These are phyloP conservation scores for Ensete ventricosum DNA, from an alignment of 176 grass and related monocot genomes.

Conservation along the genomic window DNA sequence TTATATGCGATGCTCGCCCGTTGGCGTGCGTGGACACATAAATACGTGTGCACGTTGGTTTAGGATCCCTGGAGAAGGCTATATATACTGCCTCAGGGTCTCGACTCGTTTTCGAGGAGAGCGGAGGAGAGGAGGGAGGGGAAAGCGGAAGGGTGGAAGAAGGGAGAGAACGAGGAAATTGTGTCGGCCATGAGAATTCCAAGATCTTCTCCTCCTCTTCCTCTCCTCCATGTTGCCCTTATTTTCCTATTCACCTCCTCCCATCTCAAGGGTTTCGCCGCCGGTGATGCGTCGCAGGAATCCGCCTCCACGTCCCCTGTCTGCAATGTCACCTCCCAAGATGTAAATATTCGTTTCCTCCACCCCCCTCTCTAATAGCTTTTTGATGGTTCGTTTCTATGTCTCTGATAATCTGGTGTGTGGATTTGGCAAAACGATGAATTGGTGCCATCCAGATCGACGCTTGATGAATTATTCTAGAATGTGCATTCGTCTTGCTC, in stretches of 20 bases:
- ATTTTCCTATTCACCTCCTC: not conserved
- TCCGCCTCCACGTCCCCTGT: constrained; percentile 48
- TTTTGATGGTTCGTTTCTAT: not conserved
- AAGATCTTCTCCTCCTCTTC: constrained; percentile 15
- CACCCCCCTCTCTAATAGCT: not conserved
- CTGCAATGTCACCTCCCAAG: constrained; percentile 51
- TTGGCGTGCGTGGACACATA: too few species aligned
- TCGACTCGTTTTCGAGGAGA: too few species aligned
- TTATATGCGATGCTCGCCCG: too few species aligned
- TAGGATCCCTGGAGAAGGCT: too few species aligned
- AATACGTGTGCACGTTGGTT: too few species aligned
- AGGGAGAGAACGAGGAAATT: not conserved
- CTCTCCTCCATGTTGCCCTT: constrained; percentile 25
- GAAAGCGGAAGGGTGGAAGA: not conserved
- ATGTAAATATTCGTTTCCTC: constrained; percentile 21
- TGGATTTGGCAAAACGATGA: not conserved
- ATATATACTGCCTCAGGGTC: too few species aligned
- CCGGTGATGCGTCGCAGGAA: constrained; percentile 27
- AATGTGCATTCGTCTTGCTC: too few species aligned
- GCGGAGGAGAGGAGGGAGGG: not conserved
- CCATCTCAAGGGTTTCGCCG: constrained; percentile 17
- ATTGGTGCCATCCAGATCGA: not conserved
- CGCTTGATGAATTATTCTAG: too few species aligned
- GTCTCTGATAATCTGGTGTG: not conserved
- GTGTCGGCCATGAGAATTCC: constrained; percentile 28